Evolutionary conservation across 2,329 filamentous ascomycete species (phyloP).

Genomic region (Furcasterigmium sp.): DNA sequence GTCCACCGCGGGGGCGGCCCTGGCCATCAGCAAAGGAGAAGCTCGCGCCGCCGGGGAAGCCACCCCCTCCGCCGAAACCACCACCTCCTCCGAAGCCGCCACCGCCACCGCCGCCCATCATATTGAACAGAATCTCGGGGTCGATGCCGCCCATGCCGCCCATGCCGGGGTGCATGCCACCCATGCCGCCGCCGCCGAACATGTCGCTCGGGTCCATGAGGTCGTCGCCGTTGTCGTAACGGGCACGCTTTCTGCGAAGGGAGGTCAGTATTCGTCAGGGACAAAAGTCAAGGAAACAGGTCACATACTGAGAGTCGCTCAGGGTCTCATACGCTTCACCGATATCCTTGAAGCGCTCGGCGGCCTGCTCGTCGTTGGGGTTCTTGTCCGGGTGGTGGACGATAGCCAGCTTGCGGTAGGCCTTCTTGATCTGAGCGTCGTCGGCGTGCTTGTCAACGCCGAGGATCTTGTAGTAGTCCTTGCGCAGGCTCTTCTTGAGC

Average conservation of each 20-base stretch:
- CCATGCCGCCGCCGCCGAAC: slow-evolving; percentile 60
- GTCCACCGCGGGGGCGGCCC: slow-evolving; percentile 26
- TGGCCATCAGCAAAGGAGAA: slow-evolving; percentile 50
- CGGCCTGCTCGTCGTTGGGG: slow-evolving; percentile 75
- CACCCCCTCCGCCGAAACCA: slow-evolving; percentile 41
- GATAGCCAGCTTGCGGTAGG: slow-evolving; percentile 92
- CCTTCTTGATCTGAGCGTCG: slow-evolving; percentile 88
- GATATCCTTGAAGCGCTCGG: slow-evolving; percentile 94
- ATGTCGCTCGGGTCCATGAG: slow-evolving; percentile 83
- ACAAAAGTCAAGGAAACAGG: slow-evolving; percentile 5
- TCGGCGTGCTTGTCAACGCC: slow-evolving; percentile 79
- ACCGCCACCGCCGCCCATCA: slow-evolving; percentile 67
- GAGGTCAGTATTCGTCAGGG: slow-evolving; percentile 26
- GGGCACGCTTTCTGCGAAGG: slow-evolving; percentile 66
- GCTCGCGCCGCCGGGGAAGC: slow-evolving; percentile 44
- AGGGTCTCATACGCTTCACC: slow-evolving; percentile 95
- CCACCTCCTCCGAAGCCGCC: slow-evolving; percentile 47
- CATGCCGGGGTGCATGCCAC: slow-evolving; percentile 57
- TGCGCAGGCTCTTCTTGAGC: slow-evolving; percentile 93
- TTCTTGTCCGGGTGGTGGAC: slow-evolving; percentile 98
- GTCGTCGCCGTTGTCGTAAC: slow-evolving; percentile 91
- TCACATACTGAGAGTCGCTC: slow-evolving; percentile 82
- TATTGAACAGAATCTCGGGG: slow-evolving; percentile 74
- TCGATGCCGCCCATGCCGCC: slow-evolving; percentile 63
- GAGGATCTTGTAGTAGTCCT: slow-evolving; percentile 99